Conservation (phyloP, 495 filamentous ascomycete species). For the Podospora pseudocomata region DNA sequence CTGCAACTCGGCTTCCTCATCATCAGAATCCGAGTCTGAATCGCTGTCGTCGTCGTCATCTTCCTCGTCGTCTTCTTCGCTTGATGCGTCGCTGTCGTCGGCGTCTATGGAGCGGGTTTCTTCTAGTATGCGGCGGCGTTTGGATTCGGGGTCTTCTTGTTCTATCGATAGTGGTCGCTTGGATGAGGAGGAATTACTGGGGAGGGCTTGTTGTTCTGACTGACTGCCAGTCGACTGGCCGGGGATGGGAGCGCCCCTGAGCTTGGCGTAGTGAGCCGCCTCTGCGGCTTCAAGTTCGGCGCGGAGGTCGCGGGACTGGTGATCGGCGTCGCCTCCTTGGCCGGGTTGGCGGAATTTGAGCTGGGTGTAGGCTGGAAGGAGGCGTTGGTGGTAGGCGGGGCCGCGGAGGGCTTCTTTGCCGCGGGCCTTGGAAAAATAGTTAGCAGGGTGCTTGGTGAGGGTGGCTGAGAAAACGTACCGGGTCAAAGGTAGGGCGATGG, state of each 20-base stretch:
- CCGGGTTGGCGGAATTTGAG: slow-evolving; percentile 85
- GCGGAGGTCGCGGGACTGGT: slow-evolving; percentile 72
- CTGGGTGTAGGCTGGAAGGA: slow-evolving; percentile 86
- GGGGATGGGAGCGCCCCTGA: slow-evolving; percentile 54
- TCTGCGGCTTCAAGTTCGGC: slow-evolving; percentile 89
- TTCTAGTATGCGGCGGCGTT: slow-evolving; percentile 81
- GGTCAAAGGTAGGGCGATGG: slow-evolving; percentile 91
- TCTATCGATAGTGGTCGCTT: slow-evolving; percentile 66
- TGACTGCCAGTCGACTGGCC: slow-evolving; percentile 17
- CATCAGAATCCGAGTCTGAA: slow-evolving; percentile 55
- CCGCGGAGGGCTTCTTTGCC: slow-evolving; percentile 94
- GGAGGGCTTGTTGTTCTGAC: slow-evolving; percentile 36
- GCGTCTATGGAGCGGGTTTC: slow-evolving; percentile 88
- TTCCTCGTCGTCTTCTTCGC: slow-evolving; percentile 70
- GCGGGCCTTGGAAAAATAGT: slow-evolving; percentile 59
- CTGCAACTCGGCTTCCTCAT: slow-evolving; percentile 85
- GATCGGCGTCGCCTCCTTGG: slow-evolving; percentile 81
- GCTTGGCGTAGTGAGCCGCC: slow-evolving; percentile 81
- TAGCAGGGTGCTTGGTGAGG: slow-evolving; percentile 12
- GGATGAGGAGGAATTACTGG: slow-evolving; percentile 31
- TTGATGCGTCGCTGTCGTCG: slow-evolving; percentile 68
- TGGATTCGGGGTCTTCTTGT: slow-evolving; percentile 75
- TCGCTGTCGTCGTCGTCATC: slow-evolving; percentile 56
- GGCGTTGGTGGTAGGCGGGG: slow-evolving; percentile 92
- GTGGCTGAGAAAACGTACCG: slow-evolving; percentile 48